phyloP scores from a whole-genome alignment of 2,329 filamentous ascomycete species.

The Neocatenulostroma microsporum region DNA sequence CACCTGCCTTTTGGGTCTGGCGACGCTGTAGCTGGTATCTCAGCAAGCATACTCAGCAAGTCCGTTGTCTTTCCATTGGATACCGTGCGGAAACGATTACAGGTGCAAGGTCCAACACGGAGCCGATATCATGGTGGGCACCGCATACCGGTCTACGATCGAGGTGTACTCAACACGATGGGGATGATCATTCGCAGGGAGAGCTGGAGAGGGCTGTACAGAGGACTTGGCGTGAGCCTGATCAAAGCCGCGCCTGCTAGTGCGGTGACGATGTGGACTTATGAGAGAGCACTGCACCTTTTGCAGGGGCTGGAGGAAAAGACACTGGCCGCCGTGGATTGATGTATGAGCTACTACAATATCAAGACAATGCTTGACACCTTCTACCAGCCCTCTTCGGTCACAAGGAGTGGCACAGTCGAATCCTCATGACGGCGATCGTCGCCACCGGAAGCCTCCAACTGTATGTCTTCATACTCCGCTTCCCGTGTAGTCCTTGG shows the following conservation, averaged over 20 bases:
- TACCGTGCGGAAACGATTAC: slow-evolving; percentile 82
- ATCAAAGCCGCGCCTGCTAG: slow-evolving; percentile 91
- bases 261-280: slow-evolving; percentile 91
- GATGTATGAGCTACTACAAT: too few species aligned
- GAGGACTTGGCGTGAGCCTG: slow-evolving; percentile 79
- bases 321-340: too few species aligned
- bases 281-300: slow-evolving; percentile 61
- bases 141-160: slow-evolving; percentile 72
- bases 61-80: slow-evolving; percentile 89
- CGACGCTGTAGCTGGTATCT: slow-evolving; percentile 73
- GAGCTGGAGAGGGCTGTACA: slow-evolving; percentile 73
- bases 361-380: too few species aligned
- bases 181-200: slow-evolving; percentile 61
- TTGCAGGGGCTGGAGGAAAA: slow-evolving; percentile 14
- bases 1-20: slow-evolving; percentile 60
- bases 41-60: slow-evolving; percentile 75
- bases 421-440: too few species aligned
- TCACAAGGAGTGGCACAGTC: too few species aligned
- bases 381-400: too few species aligned
- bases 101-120: slow-evolving; percentile 88
- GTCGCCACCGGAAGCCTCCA: too few species aligned
- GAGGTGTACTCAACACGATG: slow-evolving; percentile 59
- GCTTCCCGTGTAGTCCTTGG: too few species aligned
- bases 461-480: too few species aligned
- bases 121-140: slow-evolving; percentile 61